Evolutionary conservation across 1,284 basidiomycete genomes (phyloP).

Genomic region (Kwoniella shivajii): DNA sequence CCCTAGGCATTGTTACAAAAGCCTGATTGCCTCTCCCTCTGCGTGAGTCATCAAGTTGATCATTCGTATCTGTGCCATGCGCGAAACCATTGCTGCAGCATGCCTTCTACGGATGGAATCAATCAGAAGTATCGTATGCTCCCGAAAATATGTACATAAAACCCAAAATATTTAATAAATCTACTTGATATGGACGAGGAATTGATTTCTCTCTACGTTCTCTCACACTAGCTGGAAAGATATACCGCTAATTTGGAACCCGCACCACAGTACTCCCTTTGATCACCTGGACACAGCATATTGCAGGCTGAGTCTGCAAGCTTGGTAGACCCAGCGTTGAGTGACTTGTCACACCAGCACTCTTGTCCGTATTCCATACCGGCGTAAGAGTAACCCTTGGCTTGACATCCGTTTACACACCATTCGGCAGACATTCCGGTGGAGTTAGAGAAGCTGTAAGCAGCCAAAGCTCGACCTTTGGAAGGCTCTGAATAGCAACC

Average conservation of each 20-base stretch:
- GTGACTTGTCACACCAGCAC: constrained; percentile 36
- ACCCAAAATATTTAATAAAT: too few species aligned
- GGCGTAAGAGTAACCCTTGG: constrained; percentile 20
- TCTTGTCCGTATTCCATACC: constrained; percentile 35
- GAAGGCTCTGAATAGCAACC: constrained; percentile 26
- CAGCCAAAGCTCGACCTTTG: constrained; percentile 20
- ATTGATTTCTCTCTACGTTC: too few species aligned
- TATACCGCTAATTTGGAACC: constrained; percentile 16
- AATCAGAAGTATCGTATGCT: too few species aligned
- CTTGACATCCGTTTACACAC: constrained; percentile 28
- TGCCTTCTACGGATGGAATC: too few species aligned
- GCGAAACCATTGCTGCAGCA: too few species aligned
- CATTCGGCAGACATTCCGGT: constrained; percentile 25
- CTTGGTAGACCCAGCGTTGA: constrained; percentile 11
- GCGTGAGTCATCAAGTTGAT: too few species aligned
- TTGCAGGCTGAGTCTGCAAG: constrained; percentile 10
- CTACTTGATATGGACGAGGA: too few species aligned
- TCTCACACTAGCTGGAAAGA: neutral
- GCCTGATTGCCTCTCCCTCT: too few species aligned
- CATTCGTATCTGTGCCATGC: too few species aligned
- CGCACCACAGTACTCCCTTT: constrained; percentile 26
- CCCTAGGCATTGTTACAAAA: too few species aligned
- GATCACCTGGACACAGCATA: constrained; percentile 12
- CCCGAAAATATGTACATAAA: too few species aligned
- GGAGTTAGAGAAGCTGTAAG: constrained; percentile 18